Conservation (phyloP, 352 stramenopile species). For the Paralagenidium karlingii region DNA sequence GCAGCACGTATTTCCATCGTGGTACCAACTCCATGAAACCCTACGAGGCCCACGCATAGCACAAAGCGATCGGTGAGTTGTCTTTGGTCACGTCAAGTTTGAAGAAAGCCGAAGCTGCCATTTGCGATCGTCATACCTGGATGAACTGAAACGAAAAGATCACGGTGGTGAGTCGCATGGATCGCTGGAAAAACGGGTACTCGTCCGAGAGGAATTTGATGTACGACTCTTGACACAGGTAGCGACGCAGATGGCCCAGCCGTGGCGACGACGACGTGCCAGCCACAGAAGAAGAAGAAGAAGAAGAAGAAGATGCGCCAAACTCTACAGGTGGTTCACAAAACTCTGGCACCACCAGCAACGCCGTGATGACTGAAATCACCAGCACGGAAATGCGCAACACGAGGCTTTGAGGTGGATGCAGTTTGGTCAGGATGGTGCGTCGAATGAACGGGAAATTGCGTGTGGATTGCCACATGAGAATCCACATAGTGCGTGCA, state of each 20-base stretch:
- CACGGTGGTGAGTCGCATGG: slow-evolving; percentile 58
- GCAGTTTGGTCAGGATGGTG: slow-evolving; percentile 71
- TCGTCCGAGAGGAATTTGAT: slow-evolving; percentile 73
- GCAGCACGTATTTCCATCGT: no score
- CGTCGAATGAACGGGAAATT: slow-evolving; percentile 82
- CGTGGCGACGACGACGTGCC: background rate
- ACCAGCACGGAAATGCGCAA: slow-evolving; percentile 66
- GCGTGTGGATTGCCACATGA: slow-evolving; percentile 78
- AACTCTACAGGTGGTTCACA: no score
- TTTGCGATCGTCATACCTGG: no score
- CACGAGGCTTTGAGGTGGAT: slow-evolving; percentile 53
- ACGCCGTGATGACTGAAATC: no score
- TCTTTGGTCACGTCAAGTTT: no score
- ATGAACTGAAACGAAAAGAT: slow-evolving; percentile 81
- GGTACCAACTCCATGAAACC: no score
- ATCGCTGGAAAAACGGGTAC: slow-evolving; percentile 74
- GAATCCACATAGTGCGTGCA: slow-evolving; percentile 74
- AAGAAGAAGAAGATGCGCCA: background rate
- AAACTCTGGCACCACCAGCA: no score
- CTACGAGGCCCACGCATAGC: no score
- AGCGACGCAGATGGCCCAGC: slow-evolving; percentile 18
- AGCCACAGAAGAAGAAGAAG: slow-evolving; percentile 46
- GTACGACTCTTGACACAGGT: slow-evolving; percentile 74
- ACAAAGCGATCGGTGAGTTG: no score
- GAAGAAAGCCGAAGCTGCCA: no score